These are phyloP conservation scores for Aphanomyces stellatus DNA, from an alignment of 352 stramenopile species.

Conservation along the genomic window DNA sequence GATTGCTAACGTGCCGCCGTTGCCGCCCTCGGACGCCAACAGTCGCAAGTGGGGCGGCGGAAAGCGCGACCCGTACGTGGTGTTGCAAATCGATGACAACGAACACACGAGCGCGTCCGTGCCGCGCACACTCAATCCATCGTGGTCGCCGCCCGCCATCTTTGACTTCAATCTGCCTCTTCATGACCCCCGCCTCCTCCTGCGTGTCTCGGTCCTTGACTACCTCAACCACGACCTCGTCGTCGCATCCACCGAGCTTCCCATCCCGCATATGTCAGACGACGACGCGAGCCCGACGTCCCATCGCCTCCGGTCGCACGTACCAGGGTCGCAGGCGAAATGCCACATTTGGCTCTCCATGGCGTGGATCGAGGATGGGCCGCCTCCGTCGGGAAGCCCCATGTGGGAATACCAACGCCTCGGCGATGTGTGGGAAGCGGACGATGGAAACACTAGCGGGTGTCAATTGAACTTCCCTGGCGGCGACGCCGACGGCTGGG, in stretches of 20 bases:
- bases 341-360: background rate
- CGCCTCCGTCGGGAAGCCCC: too few species aligned
- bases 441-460: background rate
- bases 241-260: background rate
- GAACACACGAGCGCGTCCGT: background rate
- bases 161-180: background rate
- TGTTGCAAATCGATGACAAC: background rate
- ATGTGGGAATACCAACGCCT: too few species aligned
- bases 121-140: background rate
- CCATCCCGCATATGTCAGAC: background rate
- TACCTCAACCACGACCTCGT: background rate
- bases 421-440: background rate
- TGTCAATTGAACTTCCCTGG: conserved; percentile 26
- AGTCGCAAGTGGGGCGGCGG: background rate
- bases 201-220: background rate
- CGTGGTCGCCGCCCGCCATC: background rate
- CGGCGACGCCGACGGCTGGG: conserved; percentile 28
- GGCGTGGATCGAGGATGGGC: background rate
- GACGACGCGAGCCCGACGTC: background rate
- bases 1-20: background rate
- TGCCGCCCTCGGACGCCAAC: background rate
- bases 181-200: background rate
- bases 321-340: background rate
- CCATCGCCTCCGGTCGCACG: background rate
- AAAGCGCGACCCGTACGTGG: conserved; percentile 1